Base-by-base conservation (phyloP, 2,329 filamentous ascomycete genomes). In the Xylaria sp. region DNA sequence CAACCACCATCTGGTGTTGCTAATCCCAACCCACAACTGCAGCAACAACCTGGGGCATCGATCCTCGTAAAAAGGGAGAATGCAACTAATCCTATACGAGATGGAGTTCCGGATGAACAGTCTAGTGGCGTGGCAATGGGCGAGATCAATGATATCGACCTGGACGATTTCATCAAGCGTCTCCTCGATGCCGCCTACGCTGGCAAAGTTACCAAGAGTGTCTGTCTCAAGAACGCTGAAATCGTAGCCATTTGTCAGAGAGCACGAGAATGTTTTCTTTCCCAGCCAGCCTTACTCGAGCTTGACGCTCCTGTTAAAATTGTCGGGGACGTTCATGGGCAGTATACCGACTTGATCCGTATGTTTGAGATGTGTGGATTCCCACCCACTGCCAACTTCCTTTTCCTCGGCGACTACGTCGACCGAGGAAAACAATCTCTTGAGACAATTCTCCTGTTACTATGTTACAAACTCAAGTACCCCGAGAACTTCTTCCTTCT, bases 401-500 rank as follows among this genome's bases (percentile, higher is more conserved):
- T 98, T 60, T 98, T 98, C 88, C 92, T 99, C 60, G 96, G 96
- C 75, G 96, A 99, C 81, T 99, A 99, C 79, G 96, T 99, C 78
- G 96, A 99, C 82, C 91, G 96, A 85, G 96, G 96, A 85, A 98
- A 99, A 88, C 96, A 99, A 84, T 98, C 95, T 44, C 91, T 99
- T 63, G 96, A 99, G 87, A 98, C 96, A 75, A 98, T 99, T 83
- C 97, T 94, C 85, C 87, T 99, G 72, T 88, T 99, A 66, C 89
- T 99, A 60, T 94, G 94, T 71, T 99, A 98, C 90, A 99, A 99
- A 90, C 97, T 99, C 89, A 98, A 98, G 86, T 98, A 97, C 81
- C 96, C 96, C 58, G 96, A 99, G 85, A 99, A 99, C 86, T 98
- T 99, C 86, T 99, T 99, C 87, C 92, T 99, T 75, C 90, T 99